Conservation (phyloP, 805 yeast species). For the Metschnikowia arizonensis region DNA sequence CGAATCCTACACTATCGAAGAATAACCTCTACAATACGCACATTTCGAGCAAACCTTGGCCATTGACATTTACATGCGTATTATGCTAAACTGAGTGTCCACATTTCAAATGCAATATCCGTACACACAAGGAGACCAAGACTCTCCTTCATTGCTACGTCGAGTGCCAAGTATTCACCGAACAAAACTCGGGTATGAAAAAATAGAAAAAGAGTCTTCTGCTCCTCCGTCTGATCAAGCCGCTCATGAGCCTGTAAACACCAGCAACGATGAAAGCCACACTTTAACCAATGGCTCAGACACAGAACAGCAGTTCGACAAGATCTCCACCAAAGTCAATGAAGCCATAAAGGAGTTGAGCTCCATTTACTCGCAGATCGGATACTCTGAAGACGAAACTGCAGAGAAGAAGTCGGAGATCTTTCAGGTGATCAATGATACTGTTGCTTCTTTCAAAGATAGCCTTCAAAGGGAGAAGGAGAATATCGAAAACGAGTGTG, state of each 20-base stretch:
- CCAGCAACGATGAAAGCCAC: background rate
- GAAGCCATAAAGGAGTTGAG: conserved; percentile 41
- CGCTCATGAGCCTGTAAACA: background rate
- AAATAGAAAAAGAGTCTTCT: background rate
- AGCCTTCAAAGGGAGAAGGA: conserved; percentile 28
- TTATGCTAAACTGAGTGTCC: background rate
- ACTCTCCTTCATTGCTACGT: conserved; percentile 2
- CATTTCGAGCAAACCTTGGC: background rate
- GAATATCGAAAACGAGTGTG: conserved; percentile 39
- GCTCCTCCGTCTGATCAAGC: background rate
- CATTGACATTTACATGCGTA: background rate
- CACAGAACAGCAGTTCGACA: conserved; percentile 24
- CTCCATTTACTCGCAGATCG: conserved; percentile 48
- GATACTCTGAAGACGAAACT: conserved; percentile 50
- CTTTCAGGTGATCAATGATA: conserved; percentile 46
- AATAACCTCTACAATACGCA: background rate
- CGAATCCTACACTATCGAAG: background rate
- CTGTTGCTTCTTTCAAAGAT: conserved; percentile 32
- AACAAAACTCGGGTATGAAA: background rate
- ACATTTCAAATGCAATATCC: background rate
- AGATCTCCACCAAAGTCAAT: conserved; percentile 32
- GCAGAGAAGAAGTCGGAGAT: conserved; percentile 46
- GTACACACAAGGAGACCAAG: background rate
- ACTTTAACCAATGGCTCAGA: conserved; percentile 4
- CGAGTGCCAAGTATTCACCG: conserved; percentile 3